These are phyloP conservation scores for Cyamopsis tetragonoloba DNA, from an alignment of 306 rosid species.

Conservation along the genomic window DNA sequence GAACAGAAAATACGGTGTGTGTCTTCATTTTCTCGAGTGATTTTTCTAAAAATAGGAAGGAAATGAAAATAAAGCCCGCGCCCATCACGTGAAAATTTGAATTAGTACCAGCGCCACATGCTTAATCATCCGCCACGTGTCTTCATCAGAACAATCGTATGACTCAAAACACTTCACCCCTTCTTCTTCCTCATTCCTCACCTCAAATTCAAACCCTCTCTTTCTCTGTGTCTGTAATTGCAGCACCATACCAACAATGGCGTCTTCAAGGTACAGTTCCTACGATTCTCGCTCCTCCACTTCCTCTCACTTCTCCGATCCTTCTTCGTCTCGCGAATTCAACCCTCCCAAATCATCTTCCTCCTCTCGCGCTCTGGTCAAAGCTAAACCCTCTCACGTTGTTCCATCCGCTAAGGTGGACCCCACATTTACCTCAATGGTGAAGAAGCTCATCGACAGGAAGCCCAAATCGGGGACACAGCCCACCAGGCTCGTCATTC, in stretches of 20 bases:
- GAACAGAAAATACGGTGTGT: too few relatives aligned
- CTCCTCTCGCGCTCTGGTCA: slow-evolving; percentile 63
- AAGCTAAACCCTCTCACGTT: slow-evolving; percentile 47
- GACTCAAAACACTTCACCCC: not conserved
- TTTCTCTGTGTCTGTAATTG: slow-evolving; percentile 30
- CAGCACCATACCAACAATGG: slow-evolving; percentile 38
- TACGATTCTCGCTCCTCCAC: slow-evolving; percentile 76
- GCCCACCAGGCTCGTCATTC: slow-evolving; percentile 45
- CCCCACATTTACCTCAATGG: slow-evolving; percentile 61
- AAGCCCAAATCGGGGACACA: slow-evolving; percentile 35
- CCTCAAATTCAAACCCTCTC: not conserved
- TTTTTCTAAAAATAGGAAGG: not conserved
- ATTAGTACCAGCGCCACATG: slow-evolving; percentile 52
- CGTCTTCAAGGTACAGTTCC: slow-evolving; percentile 80
- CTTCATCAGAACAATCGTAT: not conserved
- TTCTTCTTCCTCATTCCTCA: not conserved
- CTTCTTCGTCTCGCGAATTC: slow-evolving; percentile 71
- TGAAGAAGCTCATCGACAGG: slow-evolving; percentile 66
- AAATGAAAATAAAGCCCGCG: slow-evolving; percentile 22
- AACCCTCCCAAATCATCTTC: slow-evolving; percentile 31
- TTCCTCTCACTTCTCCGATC: slow-evolving; percentile 68
- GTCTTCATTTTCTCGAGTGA: not conserved
- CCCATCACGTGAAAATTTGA: slow-evolving; percentile 51
- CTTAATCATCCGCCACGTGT: slow-evolving; percentile 48
- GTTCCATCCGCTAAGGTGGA: slow-evolving; percentile 45